These are phyloP conservation scores for Phytophthora ohioensis DNA, from an alignment of 352 stramenopile species.

Conservation along the genomic window DNA sequence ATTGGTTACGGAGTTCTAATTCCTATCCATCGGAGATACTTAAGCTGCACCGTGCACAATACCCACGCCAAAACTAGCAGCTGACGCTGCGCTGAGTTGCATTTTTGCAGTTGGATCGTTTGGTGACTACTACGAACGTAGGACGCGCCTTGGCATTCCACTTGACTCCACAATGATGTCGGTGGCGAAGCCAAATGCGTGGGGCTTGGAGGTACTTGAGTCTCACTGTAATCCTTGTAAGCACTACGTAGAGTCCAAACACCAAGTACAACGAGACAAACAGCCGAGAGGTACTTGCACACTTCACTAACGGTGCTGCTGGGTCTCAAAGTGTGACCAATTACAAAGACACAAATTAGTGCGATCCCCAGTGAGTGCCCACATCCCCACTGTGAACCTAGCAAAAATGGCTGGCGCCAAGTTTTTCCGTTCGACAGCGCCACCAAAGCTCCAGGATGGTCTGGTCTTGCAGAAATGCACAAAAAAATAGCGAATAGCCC, in stretches of 20 bases:
- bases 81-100: constrained; percentile 17
- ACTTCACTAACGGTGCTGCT: constrained; percentile 38
- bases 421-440: constrained; percentile 82
- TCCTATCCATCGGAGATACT: too few relatives aligned
- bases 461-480: constrained; percentile 56
- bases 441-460: constrained; percentile 89
- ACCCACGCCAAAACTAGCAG: constrained; percentile 50
- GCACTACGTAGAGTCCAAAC: constrained; percentile 60
- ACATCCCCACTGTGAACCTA: constrained; percentile 90
- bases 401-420: constrained; percentile 66
- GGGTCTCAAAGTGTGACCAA: constrained; percentile 46
- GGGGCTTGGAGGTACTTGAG: constrained; percentile 14
- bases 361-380: constrained; percentile 88
- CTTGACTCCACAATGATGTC: constrained; percentile 50
- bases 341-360: constrained; percentile 53
- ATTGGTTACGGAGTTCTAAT: constrained; percentile 30
- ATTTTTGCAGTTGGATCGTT: constrained; percentile 17
- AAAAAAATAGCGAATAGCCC: too few relatives aligned
- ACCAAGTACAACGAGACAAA: constrained; percentile 69
- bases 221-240: constrained; percentile 40
- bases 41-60: too few relatives aligned
- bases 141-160: constrained; percentile 63
- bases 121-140: constrained; percentile 55
- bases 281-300: constrained; percentile 73
- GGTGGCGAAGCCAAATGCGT: constrained; percentile 32